These are phyloP conservation scores for Plenodomus tracheiphilus DNA, from an alignment of 2,329 filamentous ascomycete species.

Conservation along the genomic window DNA sequence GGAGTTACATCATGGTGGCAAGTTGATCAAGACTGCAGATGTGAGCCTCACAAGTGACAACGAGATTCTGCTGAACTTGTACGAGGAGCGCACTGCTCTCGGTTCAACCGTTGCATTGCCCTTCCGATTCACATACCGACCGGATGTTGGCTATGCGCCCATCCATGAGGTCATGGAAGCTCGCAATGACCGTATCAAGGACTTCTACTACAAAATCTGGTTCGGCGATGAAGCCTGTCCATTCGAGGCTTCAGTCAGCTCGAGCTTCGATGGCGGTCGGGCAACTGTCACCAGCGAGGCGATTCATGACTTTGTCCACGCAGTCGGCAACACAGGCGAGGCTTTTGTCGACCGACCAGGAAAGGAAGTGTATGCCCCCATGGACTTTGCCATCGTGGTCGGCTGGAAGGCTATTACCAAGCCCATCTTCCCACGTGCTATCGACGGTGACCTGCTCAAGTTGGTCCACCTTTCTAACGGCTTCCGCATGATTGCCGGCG, in stretches of 20 bases:
- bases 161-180: constrained; percentile 95
- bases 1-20: constrained; percentile 83
- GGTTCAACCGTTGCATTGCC: constrained; percentile 80
- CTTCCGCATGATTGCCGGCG: constrained; percentile 97
- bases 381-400: constrained; percentile 99
- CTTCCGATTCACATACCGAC: constrained; percentile 89
- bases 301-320: constrained; percentile 98
- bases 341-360: constrained; percentile 95
- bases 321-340: constrained; percentile 95
- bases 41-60: constrained; percentile 74
- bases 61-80: constrained; percentile 85
- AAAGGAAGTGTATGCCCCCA: constrained; percentile 91
- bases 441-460: constrained; percentile 94
- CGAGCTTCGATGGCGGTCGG: constrained; percentile 86
- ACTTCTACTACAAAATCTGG: constrained; percentile 99
- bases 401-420: constrained; percentile 99
- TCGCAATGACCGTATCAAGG: constrained; percentile 97
- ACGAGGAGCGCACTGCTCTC: constrained; percentile 88
- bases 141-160: constrained; percentile 94
- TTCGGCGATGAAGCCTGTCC: constrained; percentile 85
- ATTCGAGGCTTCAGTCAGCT: constrained; percentile 81
- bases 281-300: constrained; percentile 86
- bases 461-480: constrained; percentile 95
- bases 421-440: constrained; percentile 95
- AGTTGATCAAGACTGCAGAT: constrained; percentile 86